Percentiles rank a stretch among this genome's conserved stretches.
These are phyloP conservation scores for Buddleja alternifolia DNA, from an alignment of 257 asterid species.

Conservation along the genomic window DNA sequence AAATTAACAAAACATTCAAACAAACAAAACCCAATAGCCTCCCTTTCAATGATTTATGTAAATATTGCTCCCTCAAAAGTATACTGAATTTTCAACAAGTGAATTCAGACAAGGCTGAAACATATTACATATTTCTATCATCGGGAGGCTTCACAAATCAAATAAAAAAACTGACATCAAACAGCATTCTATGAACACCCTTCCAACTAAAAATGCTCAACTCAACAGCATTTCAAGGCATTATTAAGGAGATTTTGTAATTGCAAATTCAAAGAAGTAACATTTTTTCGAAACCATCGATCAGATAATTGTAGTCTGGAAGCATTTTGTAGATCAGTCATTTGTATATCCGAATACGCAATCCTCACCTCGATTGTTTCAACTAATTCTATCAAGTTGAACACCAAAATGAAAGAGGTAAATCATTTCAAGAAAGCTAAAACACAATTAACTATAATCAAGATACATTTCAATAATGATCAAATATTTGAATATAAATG, in stretches of 20 bases:
- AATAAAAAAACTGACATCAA: not conserved
- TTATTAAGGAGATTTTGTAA: too few species aligned
- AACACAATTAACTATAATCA: not conserved
- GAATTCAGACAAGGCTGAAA: constrained; percentile 39
- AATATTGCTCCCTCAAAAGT: constrained; percentile 24
- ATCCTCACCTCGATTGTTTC: constrained; percentile 52
- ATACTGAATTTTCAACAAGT: constrained; percentile 13
- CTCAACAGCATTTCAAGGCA: too few species aligned
- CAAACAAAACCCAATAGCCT: too few species aligned
- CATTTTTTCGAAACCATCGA: constrained; percentile 34
- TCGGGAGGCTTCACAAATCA: not conserved
- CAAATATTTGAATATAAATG: too few species aligned
- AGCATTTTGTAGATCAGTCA: constrained; percentile 44
- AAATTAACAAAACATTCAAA: too few species aligned
- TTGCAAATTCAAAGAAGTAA: too few species aligned
- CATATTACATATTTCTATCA: constrained; percentile 9
- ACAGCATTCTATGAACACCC: too few species aligned
- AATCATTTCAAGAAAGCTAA: not conserved
- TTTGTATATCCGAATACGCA: constrained; percentile 31
- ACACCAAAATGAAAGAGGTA: not conserved
- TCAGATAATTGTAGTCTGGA: constrained; percentile 79
- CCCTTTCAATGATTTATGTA: not conserved
- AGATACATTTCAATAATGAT: too few species aligned
- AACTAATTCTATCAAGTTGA: not conserved
- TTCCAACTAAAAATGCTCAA: too few species aligned